Base-by-base conservation (phyloP, 345 rosid genomes). In the Raphanus sativus region DNA sequence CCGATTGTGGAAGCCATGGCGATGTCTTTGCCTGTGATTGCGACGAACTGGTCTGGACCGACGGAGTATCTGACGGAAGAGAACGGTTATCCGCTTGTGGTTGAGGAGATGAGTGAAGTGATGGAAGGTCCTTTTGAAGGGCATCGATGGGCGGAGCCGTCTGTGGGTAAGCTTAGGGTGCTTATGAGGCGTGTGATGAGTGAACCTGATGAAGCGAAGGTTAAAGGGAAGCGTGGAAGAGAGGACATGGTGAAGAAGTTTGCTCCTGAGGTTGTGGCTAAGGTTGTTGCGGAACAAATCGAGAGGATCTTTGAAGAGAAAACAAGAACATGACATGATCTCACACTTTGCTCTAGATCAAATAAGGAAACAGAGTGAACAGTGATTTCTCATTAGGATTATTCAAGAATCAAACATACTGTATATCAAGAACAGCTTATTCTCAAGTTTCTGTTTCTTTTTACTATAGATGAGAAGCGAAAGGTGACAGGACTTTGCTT, bases 1-100 rank as follows among this genome's bases (percentile, higher is more conserved):
- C 97, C 94, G 0, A 62, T 86, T 12, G 91, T 86, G 63, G 98
- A 91, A 83, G 98, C 97, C 29, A 93, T 91, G 97, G 86, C 98
- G 7, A 93, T 93, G 96, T 80, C 90, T 45, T 87, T 89, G 76
- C 97, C 96, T 0, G 91, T 90, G 71, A 91, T 91, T 28, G 80
- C 90, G 4, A 88, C 98, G 0, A 89, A 93, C 75, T 93, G 97
- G 97, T 90, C 97, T 8, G 97, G 97, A 9, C 92, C 96, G 8
- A 77, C 87, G 0, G 96, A 93, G 84, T 93, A 89, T 82, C 69
- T 90, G 80, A 93, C 92, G 0, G 87, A 82, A 30, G 79, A 70
- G 83, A 93, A 91, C 42, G 76, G 96, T 81, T 93, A 87, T 48
- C 96, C 92, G 8, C 79, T 93, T 85, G 84, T 69, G 0, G 85